Conservation (phyloP, 371 early-diverging fungal genomes). For the Lichtheimia hyalospora region DNA sequence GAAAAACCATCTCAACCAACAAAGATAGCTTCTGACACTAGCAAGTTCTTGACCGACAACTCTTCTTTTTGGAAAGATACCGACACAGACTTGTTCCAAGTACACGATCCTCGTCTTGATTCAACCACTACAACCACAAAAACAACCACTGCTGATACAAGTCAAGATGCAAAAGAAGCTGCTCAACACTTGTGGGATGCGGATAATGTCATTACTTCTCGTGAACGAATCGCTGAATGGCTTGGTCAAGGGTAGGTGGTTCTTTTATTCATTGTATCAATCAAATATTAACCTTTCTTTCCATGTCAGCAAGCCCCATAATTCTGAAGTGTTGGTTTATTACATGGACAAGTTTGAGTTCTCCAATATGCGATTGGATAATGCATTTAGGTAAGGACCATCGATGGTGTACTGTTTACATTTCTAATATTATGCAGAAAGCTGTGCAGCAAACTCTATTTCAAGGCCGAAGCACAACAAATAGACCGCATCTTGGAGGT, state of each 20-base stretch:
- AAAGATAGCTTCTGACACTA: background rate
- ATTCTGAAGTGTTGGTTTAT: slow-evolving; percentile 53
- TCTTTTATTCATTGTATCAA: background rate
- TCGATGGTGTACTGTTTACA: background rate
- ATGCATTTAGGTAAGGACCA: slow-evolving; percentile 64
- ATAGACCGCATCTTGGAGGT: slow-evolving; percentile 85
- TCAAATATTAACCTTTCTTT: background rate
- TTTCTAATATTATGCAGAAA: slow-evolving; percentile 25
- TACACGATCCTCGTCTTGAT: slow-evolving; percentile 7
- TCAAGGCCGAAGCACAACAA: slow-evolving; percentile 91
- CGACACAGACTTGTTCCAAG: slow-evolving; percentile 4
- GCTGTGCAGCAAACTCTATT: slow-evolving; percentile 74
- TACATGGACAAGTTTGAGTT: slow-evolving; percentile 85
- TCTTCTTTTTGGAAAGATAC: background rate
- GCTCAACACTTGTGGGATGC: slow-evolving; percentile 43
- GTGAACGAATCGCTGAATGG: slow-evolving; percentile 51
- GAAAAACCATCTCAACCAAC: background rate
- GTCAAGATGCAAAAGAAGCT: slow-evolving; percentile 25
- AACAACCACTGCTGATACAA: background rate
- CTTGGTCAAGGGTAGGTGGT: slow-evolving; percentile 39
- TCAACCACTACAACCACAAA: background rate
- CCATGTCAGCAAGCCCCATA: slow-evolving; percentile 39
- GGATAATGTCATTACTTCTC: slow-evolving; percentile 33
- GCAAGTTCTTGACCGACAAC: background rate
- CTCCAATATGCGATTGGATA: slow-evolving; percentile 66